These are phyloP conservation scores for Plicaturopsis crispa DNA, from an alignment of 768 basidiomycete genomes.

Conservation along the genomic window DNA sequence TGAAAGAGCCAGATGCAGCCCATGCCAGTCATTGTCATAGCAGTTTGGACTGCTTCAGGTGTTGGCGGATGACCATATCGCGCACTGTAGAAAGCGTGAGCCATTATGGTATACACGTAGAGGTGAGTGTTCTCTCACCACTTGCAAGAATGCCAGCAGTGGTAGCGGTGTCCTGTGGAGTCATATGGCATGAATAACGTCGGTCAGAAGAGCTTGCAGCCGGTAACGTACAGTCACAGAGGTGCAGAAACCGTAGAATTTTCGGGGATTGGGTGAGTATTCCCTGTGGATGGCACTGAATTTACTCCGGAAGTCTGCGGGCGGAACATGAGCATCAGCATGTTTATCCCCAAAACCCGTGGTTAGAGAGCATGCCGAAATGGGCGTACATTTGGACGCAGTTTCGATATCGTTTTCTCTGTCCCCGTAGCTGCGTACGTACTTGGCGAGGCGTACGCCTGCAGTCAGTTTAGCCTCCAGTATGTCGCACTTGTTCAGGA, in stretches of 20 bases:
- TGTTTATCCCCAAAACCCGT: neutral
- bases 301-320: slow-evolving; percentile 63
- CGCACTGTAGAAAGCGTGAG: slow-evolving; percentile 37
- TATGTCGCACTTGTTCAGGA: slow-evolving; percentile 80
- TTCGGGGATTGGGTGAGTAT: slow-evolving; percentile 64
- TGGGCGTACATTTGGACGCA: slow-evolving; percentile 56
- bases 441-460: slow-evolving; percentile 57
- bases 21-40: too few species aligned
- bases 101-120: neutral
- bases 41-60: slow-evolving; percentile 66
- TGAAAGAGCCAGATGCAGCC: too few species aligned
- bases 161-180: slow-evolving; percentile 51
- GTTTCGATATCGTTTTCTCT: slow-evolving; percentile 63
- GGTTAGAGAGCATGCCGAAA: slow-evolving; percentile 2
- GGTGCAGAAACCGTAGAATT: slow-evolving; percentile 74
- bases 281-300: slow-evolving; percentile 73
- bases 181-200: neutral
- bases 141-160: slow-evolving; percentile 73
- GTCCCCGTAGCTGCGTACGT: slow-evolving; percentile 65
- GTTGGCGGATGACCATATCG: slow-evolving; percentile 77
- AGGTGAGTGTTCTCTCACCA: slow-evolving; percentile 28
- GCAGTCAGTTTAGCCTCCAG: slow-evolving; percentile 56
- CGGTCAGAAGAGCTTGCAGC: neutral
- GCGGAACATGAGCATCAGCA: neutral
- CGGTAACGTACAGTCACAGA: slow-evolving; percentile 52